These are phyloP conservation scores for Artemisia argyi DNA, from an alignment of 129 eudicot species.

Conservation along the genomic window DNA sequence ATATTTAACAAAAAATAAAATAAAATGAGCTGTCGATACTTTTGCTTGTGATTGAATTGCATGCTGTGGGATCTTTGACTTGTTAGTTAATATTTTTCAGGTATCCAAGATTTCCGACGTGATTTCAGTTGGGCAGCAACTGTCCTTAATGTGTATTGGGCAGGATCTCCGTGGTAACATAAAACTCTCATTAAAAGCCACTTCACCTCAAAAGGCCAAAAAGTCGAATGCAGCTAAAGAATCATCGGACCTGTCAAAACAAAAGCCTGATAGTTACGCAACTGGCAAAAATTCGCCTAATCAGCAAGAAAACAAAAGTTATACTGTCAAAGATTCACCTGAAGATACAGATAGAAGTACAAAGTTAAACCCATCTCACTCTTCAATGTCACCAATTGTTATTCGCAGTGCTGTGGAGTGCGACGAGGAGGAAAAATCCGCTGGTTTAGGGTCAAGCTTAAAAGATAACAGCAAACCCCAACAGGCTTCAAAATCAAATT, in stretches of 20 bases:
- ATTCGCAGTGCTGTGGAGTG: conserved; percentile 41
- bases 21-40: neutral
- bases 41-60: conserved; percentile 3
- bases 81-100: conserved; percentile 36
- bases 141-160: conserved; percentile 82
- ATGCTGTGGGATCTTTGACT: neutral
- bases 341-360: conserved; percentile 24
- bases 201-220: conserved; percentile 44
- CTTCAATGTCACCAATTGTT: conserved; percentile 39
- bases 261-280: conserved; percentile 30
- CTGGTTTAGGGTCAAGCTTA: conserved; percentile 12
- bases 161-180: conserved; percentile 92
- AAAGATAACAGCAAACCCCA: conserved; percentile 24
- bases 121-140: conserved; percentile 76
- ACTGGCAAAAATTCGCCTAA: conserved; percentile 25
- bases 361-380: conserved; percentile 26
- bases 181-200: conserved; percentile 86
- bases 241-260: conserved; percentile 29
- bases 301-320: conserved; percentile 34
- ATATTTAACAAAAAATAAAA: neutral
- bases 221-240: conserved; percentile 17
- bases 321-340: conserved; percentile 18
- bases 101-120: conserved; percentile 80
- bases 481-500: conserved; percentile 16
- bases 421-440: conserved; percentile 36